Conservation (phyloP, 495 filamentous ascomycete species). For the Xylaria longipes region DNA sequence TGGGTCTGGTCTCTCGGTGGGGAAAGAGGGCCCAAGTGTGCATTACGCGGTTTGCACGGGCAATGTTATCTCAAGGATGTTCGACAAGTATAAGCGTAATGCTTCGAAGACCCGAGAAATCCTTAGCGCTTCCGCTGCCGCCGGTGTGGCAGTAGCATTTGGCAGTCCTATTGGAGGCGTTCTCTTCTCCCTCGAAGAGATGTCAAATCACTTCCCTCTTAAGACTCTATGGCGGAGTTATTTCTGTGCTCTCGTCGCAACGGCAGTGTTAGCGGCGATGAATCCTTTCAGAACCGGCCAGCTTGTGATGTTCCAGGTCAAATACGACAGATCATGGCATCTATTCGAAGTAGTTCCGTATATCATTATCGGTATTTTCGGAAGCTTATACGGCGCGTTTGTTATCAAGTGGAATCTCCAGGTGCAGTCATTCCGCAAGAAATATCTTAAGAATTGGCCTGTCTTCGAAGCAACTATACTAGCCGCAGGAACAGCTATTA, state of each 20-base stretch:
- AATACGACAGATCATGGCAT: constrained; percentile 96
- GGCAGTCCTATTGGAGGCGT: constrained; percentile 97
- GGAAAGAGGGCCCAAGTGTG: constrained; percentile 97
- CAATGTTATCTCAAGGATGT: constrained; percentile 93
- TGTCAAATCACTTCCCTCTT: constrained; percentile 96
- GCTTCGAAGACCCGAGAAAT: constrained; percentile 96
- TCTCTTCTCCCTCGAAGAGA: constrained; percentile 96
- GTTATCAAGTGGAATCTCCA: constrained; percentile 98
- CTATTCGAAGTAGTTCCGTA: constrained; percentile 97
- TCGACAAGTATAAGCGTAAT: constrained; percentile 90
- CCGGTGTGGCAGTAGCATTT: constrained; percentile 95
- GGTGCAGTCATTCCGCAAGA: constrained; percentile 91
- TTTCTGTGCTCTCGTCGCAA: constrained; percentile 96
- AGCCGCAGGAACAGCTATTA: constrained; percentile 80
- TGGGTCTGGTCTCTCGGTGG: constrained; percentile 91
- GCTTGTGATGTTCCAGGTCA: constrained; percentile 98
- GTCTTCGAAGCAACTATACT: constrained; percentile 87
- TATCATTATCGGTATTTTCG: constrained; percentile 88
- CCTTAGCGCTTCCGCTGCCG: constrained; percentile 90
- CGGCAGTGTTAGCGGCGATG: constrained; percentile 91
- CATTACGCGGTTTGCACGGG: constrained; percentile 98
- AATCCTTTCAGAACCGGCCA: constrained; percentile 99
- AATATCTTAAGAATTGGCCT: constrained; percentile 84
- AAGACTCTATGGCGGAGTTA: constrained; percentile 99
- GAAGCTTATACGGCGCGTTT: constrained; percentile 93